Evolutionary conservation across 73 alveolate species (phyloP).

Genomic region (Paramecium primaurelia): DNA sequence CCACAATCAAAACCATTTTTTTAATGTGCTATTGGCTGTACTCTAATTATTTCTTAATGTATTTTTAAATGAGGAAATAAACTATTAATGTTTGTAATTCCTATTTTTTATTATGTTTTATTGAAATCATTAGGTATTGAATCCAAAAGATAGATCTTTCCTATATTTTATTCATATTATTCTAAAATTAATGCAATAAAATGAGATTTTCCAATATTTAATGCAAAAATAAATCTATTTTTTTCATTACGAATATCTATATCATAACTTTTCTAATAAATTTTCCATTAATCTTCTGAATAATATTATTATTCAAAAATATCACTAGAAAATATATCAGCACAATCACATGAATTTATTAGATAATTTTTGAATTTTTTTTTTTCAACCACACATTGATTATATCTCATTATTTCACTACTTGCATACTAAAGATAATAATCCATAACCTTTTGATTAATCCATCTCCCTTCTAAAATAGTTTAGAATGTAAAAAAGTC

Average conservation of each 20-base stretch:
- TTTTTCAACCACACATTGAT: neutral
- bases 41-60: neutral
- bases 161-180: neutral
- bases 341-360: neutral
- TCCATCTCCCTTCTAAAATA: neutral
- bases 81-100: neutral
- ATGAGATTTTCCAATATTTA: neutral
- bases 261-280: neutral
- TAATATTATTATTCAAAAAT: neutral
- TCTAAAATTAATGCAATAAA: neutral
- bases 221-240: neutral
- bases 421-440: neutral
- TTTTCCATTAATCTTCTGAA: neutral
- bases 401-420: neutral
- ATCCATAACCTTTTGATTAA: neutral
- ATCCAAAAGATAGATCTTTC: neutral
- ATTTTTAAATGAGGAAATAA: neutral
- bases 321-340: neutral
- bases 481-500: neutral
- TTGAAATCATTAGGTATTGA: neutral
- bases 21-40: neutral
- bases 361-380: neutral
- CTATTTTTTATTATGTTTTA: neutral
- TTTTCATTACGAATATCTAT: neutral
- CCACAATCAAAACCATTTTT: neutral